These are phyloP conservation scores for Trichomonascaceae sp. DNA, from an alignment of 1,139 yeast genomes.

Conservation along the genomic window DNA sequence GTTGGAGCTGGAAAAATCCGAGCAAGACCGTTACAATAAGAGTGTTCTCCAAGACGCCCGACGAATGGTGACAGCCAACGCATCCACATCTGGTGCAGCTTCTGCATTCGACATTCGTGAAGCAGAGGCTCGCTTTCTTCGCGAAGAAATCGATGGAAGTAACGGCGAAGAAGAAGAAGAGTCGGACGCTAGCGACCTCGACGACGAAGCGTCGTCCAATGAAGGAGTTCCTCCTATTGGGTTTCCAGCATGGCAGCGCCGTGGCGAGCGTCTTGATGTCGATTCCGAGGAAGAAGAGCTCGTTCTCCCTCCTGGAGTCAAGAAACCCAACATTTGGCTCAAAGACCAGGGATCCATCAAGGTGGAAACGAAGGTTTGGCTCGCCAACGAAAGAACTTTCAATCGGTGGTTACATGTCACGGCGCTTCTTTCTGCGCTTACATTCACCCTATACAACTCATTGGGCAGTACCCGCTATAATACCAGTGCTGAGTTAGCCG, in stretches of 20 bases:
- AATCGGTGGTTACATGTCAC: slow-evolving; percentile 92
- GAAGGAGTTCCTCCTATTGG: slow-evolving; percentile 4
- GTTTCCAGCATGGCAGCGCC: slow-evolving; percentile 18
- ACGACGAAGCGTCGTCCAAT: slow-evolving; percentile 12
- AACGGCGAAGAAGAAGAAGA: neutral
- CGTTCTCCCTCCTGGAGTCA: slow-evolving; percentile 78
- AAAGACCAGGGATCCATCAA: slow-evolving; percentile 86
- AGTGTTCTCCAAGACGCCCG: neutral
- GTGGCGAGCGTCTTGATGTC: slow-evolving; percentile 33
- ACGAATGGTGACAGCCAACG: too few relatives aligned
- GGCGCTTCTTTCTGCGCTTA: slow-evolving; percentile 72
- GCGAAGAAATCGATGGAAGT: neutral
- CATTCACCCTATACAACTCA: slow-evolving; percentile 75
- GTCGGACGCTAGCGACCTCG: slow-evolving; percentile 3
- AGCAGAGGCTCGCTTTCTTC: neutral
- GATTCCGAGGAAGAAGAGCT: slow-evolving; percentile 88
- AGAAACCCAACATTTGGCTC: slow-evolving; percentile 62
- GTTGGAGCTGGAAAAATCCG: slow-evolving; percentile 45
- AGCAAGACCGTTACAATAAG: neutral
- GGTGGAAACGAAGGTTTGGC: slow-evolving; percentile 96
- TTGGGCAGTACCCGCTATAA: slow-evolving; percentile 43
- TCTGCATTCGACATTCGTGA: neutral
- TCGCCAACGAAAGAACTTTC: slow-evolving; percentile 95
- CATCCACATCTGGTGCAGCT: neutral
- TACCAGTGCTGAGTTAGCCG: slow-evolving; percentile 35